A percentile compares a stretch with the other conserved stretches of the same genome.
Evolutionary conservation across 805 yeast genomes (phyloP).

Genomic region (Metschnikowia vanudenii): DNA sequence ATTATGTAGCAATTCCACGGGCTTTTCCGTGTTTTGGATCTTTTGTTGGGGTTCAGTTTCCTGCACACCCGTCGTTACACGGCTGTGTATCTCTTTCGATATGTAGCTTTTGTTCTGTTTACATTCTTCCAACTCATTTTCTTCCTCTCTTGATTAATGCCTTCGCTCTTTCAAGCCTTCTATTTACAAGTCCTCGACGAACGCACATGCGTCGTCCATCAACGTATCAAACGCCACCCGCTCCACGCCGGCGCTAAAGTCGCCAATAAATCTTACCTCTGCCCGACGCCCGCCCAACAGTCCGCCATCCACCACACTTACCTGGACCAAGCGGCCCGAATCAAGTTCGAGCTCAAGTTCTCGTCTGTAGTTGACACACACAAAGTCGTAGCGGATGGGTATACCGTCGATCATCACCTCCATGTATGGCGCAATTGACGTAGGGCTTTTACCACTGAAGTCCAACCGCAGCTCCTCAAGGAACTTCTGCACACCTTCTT

Average conservation of each 20-base stretch:
- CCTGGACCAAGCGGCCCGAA: conserved; percentile 37
- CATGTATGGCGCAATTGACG: conserved; percentile 39
- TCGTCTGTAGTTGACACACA: conserved; percentile 42
- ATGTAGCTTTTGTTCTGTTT: too few species aligned
- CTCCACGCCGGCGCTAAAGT: conserved; percentile 13
- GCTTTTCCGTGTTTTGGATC: too few species aligned
- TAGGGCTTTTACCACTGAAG: conserved; percentile 36
- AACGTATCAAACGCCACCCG: conserved; percentile 26
- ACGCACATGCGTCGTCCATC: conserved; percentile 23
- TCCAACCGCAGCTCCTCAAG: conserved; percentile 37
- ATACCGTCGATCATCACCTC: conserved; percentile 38
- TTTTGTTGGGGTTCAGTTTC: too few species aligned
- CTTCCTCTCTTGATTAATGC: too few species aligned
- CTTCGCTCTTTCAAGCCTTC: too few species aligned
- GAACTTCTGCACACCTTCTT: conserved; percentile 45
- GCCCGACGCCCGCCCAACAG: conserved; percentile 51
- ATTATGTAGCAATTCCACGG: too few species aligned
- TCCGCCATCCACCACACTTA: conserved; percentile 55
- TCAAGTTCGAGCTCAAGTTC: conserved; percentile 43
- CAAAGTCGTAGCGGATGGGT: conserved; percentile 44
- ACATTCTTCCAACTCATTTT: too few species aligned
- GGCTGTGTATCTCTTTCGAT: background rate
- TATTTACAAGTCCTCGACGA: conserved; percentile 19
- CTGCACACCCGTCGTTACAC: background rate
- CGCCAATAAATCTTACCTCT: conserved; percentile 32